phyloP scores from a whole-genome alignment of 441 rosid species.

The Pelargonium cotyledonis region DNA sequence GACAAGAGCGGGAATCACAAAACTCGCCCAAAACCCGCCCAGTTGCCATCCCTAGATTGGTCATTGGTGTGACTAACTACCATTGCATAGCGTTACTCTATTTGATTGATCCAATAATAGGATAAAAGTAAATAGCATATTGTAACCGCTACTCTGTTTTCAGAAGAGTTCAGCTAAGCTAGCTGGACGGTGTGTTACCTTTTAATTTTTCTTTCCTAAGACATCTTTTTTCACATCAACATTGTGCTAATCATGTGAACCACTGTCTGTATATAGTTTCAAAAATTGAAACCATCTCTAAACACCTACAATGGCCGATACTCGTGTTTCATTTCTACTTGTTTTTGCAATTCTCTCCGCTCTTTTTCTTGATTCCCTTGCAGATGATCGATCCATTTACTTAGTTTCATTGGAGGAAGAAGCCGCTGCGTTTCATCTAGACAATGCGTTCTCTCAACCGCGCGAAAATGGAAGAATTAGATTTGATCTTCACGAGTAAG shows the following conservation, averaged over 20 bases:
- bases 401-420: background rate
- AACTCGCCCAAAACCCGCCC: no score
- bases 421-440: background rate
- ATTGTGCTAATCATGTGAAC: background rate
- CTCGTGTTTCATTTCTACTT: background rate
- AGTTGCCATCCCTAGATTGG: no score
- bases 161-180: no score
- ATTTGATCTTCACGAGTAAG: background rate
- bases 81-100: no score
- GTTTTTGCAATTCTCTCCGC: background rate
- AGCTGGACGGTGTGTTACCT: no score
- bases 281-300: background rate
- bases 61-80: no score
- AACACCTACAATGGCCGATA: background rate
- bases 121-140: background rate
- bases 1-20: no score
- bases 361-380: background rate
- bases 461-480: background rate
- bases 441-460: background rate
- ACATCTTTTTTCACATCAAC: slow-evolving; percentile 36
- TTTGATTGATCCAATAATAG: no score
- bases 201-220: slow-evolving; percentile 1
- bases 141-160: background rate
- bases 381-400: background rate
- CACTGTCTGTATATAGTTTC: slow-evolving; percentile 14